phyloP scores from a whole-genome alignment of 2,329 filamentous ascomycete species.

The Camillea tinctor region DNA sequence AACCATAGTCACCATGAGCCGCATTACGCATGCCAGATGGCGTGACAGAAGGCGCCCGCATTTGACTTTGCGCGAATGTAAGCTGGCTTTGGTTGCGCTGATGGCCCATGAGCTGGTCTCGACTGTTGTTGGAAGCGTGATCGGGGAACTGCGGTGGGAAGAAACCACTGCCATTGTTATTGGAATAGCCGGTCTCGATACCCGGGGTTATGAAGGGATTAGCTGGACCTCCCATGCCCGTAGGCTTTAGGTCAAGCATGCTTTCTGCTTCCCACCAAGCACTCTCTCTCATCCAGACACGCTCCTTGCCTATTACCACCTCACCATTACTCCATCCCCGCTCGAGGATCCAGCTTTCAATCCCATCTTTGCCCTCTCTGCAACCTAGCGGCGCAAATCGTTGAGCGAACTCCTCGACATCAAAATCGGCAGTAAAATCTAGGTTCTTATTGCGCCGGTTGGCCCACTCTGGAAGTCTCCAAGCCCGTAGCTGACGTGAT shows the following conservation, averaged over 20 bases:
- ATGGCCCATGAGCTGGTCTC: conserved; percentile 67
- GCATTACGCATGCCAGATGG: conserved; percentile 58
- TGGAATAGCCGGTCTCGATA: conserved; percentile 72
- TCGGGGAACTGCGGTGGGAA: conserved; percentile 64
- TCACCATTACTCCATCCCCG: conserved; percentile 98
- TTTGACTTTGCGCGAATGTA: conserved; percentile 37
- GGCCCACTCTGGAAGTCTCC: conserved; percentile 94
- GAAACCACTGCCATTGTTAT: conserved; percentile 64
- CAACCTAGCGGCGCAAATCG: conserved; percentile 84
- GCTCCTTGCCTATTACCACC: conserved; percentile 84
- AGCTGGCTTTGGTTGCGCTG: conserved; percentile 57
- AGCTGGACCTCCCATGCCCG: conserved; percentile 31
- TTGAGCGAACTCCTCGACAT: conserved; percentile 84
- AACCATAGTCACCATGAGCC: conserved; percentile 77
- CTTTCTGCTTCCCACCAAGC: conserved; percentile 98
- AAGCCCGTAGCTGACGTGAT: conserved; percentile 87
- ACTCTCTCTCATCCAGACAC: conserved; percentile 90
- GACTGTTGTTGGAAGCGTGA: conserved; percentile 63
- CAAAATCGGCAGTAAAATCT: conserved; percentile 96
- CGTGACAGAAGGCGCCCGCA: conserved; percentile 58
- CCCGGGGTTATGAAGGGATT: conserved; percentile 42
- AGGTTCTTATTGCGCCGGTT: conserved; percentile 88
- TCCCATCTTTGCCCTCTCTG: conserved; percentile 84
- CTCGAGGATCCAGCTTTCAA: conserved; percentile 91
- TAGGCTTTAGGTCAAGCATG: conserved; percentile 86